Percentiles rank a stretch among this genome's conserved stretches.
These are phyloP conservation scores for Penicillium arizonense DNA, from an alignment of 495 filamentous ascomycete species.

Conservation along the genomic window DNA sequence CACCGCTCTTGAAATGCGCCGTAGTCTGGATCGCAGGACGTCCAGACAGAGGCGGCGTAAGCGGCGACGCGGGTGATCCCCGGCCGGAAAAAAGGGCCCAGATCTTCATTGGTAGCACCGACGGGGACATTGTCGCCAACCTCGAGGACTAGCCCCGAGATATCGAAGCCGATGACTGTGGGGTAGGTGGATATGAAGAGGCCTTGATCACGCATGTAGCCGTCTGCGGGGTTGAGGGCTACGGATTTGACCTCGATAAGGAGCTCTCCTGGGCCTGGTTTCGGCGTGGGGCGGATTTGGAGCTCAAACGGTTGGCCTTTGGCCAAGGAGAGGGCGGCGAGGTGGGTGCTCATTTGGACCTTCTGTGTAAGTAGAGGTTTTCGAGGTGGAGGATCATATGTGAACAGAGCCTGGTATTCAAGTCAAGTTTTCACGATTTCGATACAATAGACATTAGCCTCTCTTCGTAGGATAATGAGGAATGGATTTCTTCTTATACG, in stretches of 20 bases:
- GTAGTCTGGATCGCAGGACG: conserved; percentile 37
- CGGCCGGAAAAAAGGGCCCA: conserved; percentile 21
- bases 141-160: conserved; percentile 42
- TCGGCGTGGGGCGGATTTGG: conserved; percentile 36
- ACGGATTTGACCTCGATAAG: conserved; percentile 48
- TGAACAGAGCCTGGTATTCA: too few relatives aligned
- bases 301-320: conserved; percentile 37
- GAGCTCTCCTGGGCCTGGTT: conserved; percentile 45
- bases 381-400: not conserved
- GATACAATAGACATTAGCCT: too few relatives aligned
- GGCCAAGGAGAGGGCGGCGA: conserved; percentile 35
- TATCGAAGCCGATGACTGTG: conserved; percentile 47
- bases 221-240: conserved; percentile 50
- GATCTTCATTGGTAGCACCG: conserved; percentile 13
- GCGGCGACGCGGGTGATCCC: conserved; percentile 46
- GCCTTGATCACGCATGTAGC: conserved; percentile 34
- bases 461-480: too few relatives aligned
- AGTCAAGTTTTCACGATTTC: too few relatives aligned
- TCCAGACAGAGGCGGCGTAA: conserved; percentile 38
- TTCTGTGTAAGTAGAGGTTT: not conserved
- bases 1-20: conserved; percentile 45
- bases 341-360: conserved; percentile 36
- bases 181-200: conserved; percentile 42
- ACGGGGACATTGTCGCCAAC: conserved; percentile 40
- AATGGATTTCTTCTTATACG: too few relatives aligned